Evolutionary conservation across 1,139 yeast genomes (phyloP).

Genomic region (Hansenula anomala): DNA sequence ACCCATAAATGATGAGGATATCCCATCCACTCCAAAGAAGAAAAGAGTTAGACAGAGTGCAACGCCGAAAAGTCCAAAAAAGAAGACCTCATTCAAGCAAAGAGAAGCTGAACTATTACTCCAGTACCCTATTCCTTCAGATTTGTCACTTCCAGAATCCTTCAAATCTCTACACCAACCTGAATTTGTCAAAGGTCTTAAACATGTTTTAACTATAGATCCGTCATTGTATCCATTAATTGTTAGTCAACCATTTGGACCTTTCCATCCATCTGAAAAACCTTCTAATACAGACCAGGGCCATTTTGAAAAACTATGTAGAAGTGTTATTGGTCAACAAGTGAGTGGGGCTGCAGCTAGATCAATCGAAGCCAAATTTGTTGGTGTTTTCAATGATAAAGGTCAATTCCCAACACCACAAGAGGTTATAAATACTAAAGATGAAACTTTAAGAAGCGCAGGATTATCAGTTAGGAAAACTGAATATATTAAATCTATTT

Average conservation of each 20-base stretch:
- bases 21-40: not conserved
- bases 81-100: not conserved
- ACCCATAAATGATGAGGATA: not conserved
- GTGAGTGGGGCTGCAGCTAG: conserved; percentile 81
- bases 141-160: conserved; percentile 31
- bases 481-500: conserved; percentile 57
- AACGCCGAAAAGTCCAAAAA: not conserved
- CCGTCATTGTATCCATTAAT: conserved; percentile 36
- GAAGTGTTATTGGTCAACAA: conserved; percentile 71
- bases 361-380: conserved; percentile 52
- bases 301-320: conserved; percentile 38
- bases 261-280: conserved; percentile 18
- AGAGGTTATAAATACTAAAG: conserved; percentile 32
- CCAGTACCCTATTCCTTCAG: conserved; percentile 4
- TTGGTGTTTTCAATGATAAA: conserved; percentile 29
- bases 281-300: conserved; percentile 22
- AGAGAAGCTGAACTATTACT: not conserved
- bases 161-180: conserved; percentile 40
- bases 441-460: conserved; percentile 43
- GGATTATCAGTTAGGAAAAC: conserved; percentile 74
- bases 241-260: conserved; percentile 19
- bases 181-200: conserved; percentile 39
- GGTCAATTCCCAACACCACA: conserved; percentile 47
- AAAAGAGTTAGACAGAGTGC: not conserved
- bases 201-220: conserved; percentile 37